phyloP scores from a whole-genome alignment of 495 filamentous ascomycete species.

The Terfezia boudieri region DNA sequence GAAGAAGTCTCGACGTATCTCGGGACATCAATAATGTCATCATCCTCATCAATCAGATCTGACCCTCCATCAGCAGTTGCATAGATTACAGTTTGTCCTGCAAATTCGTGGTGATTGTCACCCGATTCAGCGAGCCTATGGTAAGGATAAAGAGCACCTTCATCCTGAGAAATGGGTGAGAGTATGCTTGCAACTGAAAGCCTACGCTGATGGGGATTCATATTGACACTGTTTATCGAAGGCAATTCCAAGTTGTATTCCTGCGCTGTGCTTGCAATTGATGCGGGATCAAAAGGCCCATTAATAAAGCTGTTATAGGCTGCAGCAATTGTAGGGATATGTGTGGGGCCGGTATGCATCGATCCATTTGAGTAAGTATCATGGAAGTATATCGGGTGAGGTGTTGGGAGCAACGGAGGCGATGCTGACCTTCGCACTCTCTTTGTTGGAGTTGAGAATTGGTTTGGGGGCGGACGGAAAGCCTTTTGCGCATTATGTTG shows the following conservation, averaged over 20 bases:
- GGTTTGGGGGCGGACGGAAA: constrained; percentile 13
- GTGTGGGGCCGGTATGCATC: constrained; percentile 1
- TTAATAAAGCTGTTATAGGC: constrained; percentile 15
- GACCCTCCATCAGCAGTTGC: not conserved
- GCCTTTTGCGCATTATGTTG: constrained; percentile 10
- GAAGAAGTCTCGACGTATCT: constrained; percentile 20
- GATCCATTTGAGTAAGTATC: not conserved
- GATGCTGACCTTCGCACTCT: constrained; percentile 17
- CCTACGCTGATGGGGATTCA: constrained; percentile 12
- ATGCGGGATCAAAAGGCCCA: constrained; percentile 1
- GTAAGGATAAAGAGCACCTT: not conserved
- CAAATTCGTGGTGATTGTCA: not conserved
- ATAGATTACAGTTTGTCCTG: not conserved
- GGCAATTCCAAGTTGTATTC: not conserved
- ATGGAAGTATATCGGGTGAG: not conserved
- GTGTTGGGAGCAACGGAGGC: constrained; percentile 1
- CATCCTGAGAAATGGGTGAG: not conserved
- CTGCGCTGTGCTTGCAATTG: not conserved
- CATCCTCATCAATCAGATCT: constrained; percentile 12
- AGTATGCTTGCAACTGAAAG: constrained; percentile 18
- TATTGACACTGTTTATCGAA: not conserved
- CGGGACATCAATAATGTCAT: constrained; percentile 18
- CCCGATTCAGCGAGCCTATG: not conserved
- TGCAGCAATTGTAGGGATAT: constrained; percentile 12
- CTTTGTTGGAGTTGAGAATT: constrained; percentile 14